Evolutionary conservation across 192 early-diverging fungal genomes (phyloP), one percentile per base, ranked within the genome.

Genomic region (Gigaspora rosea): DNA sequence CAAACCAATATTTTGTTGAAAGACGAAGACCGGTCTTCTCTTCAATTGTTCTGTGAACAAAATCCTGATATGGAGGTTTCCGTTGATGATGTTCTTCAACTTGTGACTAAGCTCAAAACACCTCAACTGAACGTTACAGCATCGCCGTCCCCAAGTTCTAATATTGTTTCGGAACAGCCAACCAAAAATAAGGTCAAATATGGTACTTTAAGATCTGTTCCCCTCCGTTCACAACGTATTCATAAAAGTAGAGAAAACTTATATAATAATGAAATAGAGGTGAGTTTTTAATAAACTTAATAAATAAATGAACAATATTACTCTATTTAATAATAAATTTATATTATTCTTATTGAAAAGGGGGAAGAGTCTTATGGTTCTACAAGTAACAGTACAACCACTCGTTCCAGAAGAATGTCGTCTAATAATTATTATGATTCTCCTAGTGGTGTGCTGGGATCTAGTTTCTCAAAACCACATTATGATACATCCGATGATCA

Each of bases 11-110:
- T 59, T 2, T 22, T 85, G 13, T 65, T 85, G 32, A 83, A 82
- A 2, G 66, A 79, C 36, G 80, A 76, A 49, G 78, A 81, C 64
- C 78, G 78, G 49, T 75, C 51, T 32, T 79, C 73, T 36, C 80
- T 85, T 68, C 73, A 75, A 73, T 75, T 78, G 0, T 85, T 79
- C 35, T 76, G 72, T 8, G 46, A 71, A 16, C 47, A 56, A 20
- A 83, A 81, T 67, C 80, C 82, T 41, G 84, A 85, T 58, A 71
- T 85, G 63, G 84, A 85, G 63, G 79, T 85, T 76, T 78, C 80
- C 18, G 62, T 80, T 54, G 84, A 85, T 61, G 84, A 85, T 64
- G 81, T 85, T n/a, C 32, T 84, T 6, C 68, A 80, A 32, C 65
- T 84, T 11, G 32, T 84, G n/a, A 75, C 58, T 51, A 71, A 79